Evolutionary conservation across 148 eudicot genomes (phyloP), one percentile per base, ranked within the genome.

Genomic region (Pharnaceum exiguum): DNA sequence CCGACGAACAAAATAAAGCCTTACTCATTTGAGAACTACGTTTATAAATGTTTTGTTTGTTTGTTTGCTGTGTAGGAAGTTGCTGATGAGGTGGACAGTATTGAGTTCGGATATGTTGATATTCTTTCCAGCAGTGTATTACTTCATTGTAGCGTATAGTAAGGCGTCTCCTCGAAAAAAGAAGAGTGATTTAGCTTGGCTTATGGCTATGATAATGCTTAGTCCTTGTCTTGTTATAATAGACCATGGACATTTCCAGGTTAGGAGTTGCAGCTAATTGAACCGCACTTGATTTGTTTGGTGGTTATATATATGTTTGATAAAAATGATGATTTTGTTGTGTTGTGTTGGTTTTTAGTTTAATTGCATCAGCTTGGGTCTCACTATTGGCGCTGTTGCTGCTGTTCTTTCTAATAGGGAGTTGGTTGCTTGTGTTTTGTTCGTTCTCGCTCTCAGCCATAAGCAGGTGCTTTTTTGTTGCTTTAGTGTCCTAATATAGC

Each of bases 231-330:
- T 87, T 59, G 72, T 88, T 59, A 45, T 88, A 46, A 81, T 91
- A 57, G 98, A 91, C 73, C 96, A 88, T 77, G 98, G 96, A 55
- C 98, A 91, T 82, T 88, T 87, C 70, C 96, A 91, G 90, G 98
- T 83, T 40, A n/a, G 55, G 47, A 60, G 5, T 43, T 11, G 28
- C 29, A 15, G 2, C 38, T 35, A 35, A 12, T 35, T 35, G 38
- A 6, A 12, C n/a, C n/a, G n/a, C n/a, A n/a, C n/a, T n/a, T n/a
- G n/a, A n/a, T n/a, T 35, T 35, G 7, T 35, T 12, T 6, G 12
- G 12, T 35, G 38, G 12, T 6, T 12, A 35, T 35, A 6, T 12
- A 35, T 6, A 35, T 35, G 7, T 35, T 35, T 35, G 8, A 35
- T 35, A 35, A 35, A 35, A 7, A 6, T 6, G 8, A 35, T 35